Base-by-base conservation (phyloP, 2,329 filamentous ascomycete species). In the Nemania sp. region DNA sequence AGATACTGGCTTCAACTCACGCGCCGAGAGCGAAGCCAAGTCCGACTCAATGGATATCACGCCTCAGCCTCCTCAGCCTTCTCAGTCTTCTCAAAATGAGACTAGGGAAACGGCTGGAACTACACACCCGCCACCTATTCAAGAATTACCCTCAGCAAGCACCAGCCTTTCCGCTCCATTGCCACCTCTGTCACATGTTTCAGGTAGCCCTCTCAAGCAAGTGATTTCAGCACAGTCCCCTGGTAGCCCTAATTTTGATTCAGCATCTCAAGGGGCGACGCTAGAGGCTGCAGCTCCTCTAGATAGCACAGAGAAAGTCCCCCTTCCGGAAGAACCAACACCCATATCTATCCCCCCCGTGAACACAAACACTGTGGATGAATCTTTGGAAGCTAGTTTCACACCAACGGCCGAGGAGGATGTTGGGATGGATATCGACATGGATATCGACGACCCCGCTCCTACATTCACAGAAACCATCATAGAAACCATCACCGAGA, bases 1-100 rank as follows among this genome's bases (percentile, higher is more conserved):
- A 18, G 83, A 85, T 24, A 83, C 83, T 5, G 81, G 82, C 73
- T 35, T 75, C 58, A 59, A 67, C 26, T 71, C 75, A 45, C 70
- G 75, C 52, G 74, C 72, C n/a, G 73, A 75, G 13, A 78, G 77
- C 43, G 77, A 78, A 59, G 71, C 77, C 45, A 77, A 76, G 58
- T 69, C 71, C 22, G 77, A 78, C 32, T 72, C 69, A 74, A 74
- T 77, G 20, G 80, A 83, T 59, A 76, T 76, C 11, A 72, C 74
- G 4, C 75, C 76, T 13, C 70, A 35, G 32, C 32, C 78, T 18
- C 56, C 76, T 11, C 70, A 73, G n/a, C n/a, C 78, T 18, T 56
- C 76, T 13, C 70, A 35, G 32, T 11, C 78, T 18, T 56, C 76
- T 11, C 70, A 73, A n/a, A 70, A 76, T 24, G 75, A 75, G 11